Conservation (phyloP, 805 yeast species). For the Yarrowia keelungensis region DNA sequence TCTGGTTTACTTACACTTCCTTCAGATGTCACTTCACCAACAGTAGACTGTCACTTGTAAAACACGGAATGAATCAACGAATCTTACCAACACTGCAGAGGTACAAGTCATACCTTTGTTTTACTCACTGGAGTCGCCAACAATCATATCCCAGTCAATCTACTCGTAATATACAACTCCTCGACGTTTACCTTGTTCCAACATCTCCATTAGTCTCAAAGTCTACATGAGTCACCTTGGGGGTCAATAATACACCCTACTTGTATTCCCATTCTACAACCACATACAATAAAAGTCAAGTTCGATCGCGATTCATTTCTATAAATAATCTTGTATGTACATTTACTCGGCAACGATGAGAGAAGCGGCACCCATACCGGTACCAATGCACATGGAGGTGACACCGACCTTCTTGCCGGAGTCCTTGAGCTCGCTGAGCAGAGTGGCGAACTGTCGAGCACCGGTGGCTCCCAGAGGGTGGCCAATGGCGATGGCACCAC, state of each 20-base stretch:
- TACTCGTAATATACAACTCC: no score
- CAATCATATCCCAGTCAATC: no score
- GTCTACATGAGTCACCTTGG: no score
- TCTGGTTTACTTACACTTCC: no score
- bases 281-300: neutral
- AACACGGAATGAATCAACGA: no score
- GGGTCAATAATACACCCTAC: neutral
- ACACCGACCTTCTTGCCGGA: slow-evolving; percentile 81
- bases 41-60: no score
- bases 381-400: slow-evolving; percentile 96
- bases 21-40: no score
- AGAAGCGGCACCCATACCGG: slow-evolving; percentile 99
- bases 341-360: slow-evolving; percentile 76
- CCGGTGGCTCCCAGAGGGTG: slow-evolving; percentile 94
- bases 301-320: slow-evolving; percentile 22
- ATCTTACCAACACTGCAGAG: no score
- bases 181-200: no score
- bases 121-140: no score
- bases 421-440: slow-evolving; percentile 74
- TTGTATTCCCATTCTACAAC: neutral
- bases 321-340: slow-evolving; percentile 34
- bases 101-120: no score
- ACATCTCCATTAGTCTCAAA: no score
- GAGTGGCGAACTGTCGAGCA: slow-evolving; percentile 90
- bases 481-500: slow-evolving; percentile 97